phyloP scores from a whole-genome alignment of 805 yeast genomes.

The Starmerella kuoi region DNA sequence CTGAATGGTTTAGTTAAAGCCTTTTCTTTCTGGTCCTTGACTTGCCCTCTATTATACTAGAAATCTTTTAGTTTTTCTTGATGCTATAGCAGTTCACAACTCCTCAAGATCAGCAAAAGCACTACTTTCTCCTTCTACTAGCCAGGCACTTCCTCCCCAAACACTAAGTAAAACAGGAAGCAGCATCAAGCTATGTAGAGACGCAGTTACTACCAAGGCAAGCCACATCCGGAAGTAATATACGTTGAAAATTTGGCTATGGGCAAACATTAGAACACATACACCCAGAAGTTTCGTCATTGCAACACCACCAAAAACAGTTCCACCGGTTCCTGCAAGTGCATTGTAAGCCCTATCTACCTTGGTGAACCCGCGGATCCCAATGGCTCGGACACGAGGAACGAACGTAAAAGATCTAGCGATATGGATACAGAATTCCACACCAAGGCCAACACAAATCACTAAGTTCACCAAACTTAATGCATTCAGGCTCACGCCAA shows the following conservation, averaged over 20 bases:
- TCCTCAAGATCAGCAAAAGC: conserved; percentile 22
- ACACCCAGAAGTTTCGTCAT: conserved; percentile 84
- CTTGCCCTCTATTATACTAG: too few species aligned
- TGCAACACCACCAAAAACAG: conserved; percentile 84
- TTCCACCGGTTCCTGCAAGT: conserved; percentile 68
- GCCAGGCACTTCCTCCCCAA: conserved; percentile 49
- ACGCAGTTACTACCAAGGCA: conserved; percentile 60
- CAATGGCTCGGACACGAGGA: conserved; percentile 28
- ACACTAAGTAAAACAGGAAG: conserved; percentile 61
- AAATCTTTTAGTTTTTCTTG: too few species aligned
- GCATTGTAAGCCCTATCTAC: conserved; percentile 41
- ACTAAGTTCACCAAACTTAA: conserved; percentile 78
- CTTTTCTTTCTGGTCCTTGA: too few species aligned
- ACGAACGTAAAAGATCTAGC: conserved; percentile 59
- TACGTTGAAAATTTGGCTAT: conserved; percentile 76
- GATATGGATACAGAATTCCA: conserved; percentile 84
- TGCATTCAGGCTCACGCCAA: conserved; percentile 73
- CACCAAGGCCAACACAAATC: conserved; percentile 87
- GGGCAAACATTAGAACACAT: conserved; percentile 70
- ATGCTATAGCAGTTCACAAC: too few species aligned
- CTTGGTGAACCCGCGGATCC: conserved; percentile 25
- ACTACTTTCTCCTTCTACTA: conserved; percentile 28
- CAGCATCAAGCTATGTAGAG: conserved; percentile 64
- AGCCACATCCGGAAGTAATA: conserved; percentile 95
- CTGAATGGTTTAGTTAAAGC: too few species aligned